Percentiles rank a stretch among this genome's conserved stretches.
Conservation (phyloP, 495 filamentous ascomycete genomes). For the Parathielavia hyrcaniae region DNA sequence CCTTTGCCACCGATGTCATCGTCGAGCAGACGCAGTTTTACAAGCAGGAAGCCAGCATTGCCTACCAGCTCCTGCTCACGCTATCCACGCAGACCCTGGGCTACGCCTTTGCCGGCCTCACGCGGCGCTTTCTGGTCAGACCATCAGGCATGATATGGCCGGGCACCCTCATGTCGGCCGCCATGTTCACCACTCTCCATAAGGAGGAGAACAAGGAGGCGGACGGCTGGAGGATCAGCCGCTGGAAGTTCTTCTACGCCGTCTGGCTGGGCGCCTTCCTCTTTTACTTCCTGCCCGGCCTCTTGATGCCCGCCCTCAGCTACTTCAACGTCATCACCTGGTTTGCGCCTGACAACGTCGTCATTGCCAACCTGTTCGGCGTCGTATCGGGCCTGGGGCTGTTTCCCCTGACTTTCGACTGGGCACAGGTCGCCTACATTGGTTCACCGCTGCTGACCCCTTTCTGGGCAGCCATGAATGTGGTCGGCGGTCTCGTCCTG, state of each 20-base stretch:
- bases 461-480: constrained; percentile 88
- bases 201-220: constrained; percentile 72
- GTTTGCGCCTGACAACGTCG: constrained; percentile 74
- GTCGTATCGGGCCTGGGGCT: constrained; percentile 78
- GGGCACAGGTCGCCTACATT: constrained; percentile 88
- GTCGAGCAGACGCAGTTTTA: constrained; percentile 86
- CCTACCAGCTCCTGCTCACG: constrained; percentile 75
- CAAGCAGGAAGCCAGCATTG: constrained; percentile 63
- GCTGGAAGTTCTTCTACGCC: constrained; percentile 75
- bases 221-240: constrained; percentile 76
- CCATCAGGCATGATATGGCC: constrained; percentile 93
- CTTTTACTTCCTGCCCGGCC: constrained; percentile 84
- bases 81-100: constrained; percentile 80
- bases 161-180: constrained; percentile 75
- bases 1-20: constrained; percentile 78
- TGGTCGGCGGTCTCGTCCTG: constrained; percentile 73
- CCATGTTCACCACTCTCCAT: constrained; percentile 81
- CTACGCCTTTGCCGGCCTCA: constrained; percentile 75
- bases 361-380: constrained; percentile 77
- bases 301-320: constrained; percentile 78
- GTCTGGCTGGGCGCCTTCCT: constrained; percentile 58
- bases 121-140: constrained; percentile 69
- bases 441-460: constrained; percentile 80
- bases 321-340: constrained; percentile 89
- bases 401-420: constrained; percentile 87